phyloP scores from a whole-genome alignment of 805 yeast species.

The Ogataea nitratoaversa region DNA sequence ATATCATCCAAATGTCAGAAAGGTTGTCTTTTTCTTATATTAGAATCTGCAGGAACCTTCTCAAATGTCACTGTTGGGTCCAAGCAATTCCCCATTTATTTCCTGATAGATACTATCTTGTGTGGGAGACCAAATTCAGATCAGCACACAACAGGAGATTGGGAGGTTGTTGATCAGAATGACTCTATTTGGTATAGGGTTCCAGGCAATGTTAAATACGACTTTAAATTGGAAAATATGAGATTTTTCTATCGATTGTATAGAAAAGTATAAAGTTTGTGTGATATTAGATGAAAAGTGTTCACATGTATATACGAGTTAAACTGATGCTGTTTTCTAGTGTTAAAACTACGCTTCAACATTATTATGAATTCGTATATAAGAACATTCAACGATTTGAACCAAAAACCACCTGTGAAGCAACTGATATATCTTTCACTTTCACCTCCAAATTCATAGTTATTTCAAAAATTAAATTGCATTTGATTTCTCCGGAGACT shows the following conservation, averaged over 20 bases:
- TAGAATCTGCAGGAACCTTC: constrained; percentile 89
- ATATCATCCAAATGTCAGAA: constrained; percentile 46
- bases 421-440: no score
- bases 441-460: no score
- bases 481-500: no score
- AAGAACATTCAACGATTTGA: no score
- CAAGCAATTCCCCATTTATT: constrained; percentile 78
- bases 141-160: constrained; percentile 40
- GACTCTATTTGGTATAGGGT: constrained; percentile 83
- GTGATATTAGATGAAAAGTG: not conserved
- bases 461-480: no score
- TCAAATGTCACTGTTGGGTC: constrained; percentile 74
- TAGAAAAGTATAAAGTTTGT: constrained; percentile 21
- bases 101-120: constrained; percentile 68
- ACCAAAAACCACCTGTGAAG: no score
- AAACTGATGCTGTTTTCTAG: no score
- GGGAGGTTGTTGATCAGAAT: constrained; percentile 62
- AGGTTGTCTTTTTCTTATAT: constrained; percentile 61
- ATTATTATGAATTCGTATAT: no score
- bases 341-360: no score
- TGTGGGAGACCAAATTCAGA: constrained; percentile 45
- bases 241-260: constrained; percentile 78
- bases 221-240: constrained; percentile 79
- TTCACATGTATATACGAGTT: no score
- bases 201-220: constrained; percentile 47